These are phyloP conservation scores for Geotrichum bryndzae DNA, from an alignment of 1,139 yeast genomes.

Conservation along the genomic window DNA sequence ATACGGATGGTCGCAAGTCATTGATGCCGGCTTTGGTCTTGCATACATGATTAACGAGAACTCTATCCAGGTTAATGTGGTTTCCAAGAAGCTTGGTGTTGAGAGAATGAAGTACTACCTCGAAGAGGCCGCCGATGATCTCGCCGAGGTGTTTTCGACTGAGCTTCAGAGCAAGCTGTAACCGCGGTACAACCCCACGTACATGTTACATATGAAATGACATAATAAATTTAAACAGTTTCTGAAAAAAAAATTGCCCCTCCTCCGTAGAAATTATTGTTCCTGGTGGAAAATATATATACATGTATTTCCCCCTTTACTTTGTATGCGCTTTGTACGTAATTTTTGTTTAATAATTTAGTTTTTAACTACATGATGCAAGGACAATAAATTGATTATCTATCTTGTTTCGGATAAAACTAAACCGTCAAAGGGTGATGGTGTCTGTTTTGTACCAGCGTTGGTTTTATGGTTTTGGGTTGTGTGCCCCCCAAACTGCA, in stretches of 20 bases:
- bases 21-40: constrained; percentile 88
- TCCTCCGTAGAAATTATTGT: no score
- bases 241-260: constrained; percentile 5
- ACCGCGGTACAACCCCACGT: constrained; percentile 16
- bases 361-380: constrained; percentile 10
- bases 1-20: constrained; percentile 95
- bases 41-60: constrained; percentile 90
- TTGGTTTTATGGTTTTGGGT: no score
- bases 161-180: constrained; percentile 34
- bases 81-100: constrained; percentile 67
- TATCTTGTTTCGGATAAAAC: no score
- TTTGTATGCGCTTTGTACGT: no score
- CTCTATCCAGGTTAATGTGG: constrained; percentile 80
- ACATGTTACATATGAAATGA: constrained; percentile 27
- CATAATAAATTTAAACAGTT: neutral
- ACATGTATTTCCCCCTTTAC: neutral
- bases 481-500: no score
- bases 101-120: constrained; percentile 65
- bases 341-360: constrained; percentile 35
- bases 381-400: no score
- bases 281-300: no score
- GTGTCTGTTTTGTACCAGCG: no score
- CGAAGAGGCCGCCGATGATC: constrained; percentile 73
- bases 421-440: no score
- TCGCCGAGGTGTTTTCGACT: constrained; percentile 54